Evolutionary conservation across 202 grass and related monocot species (phyloP), one percentile per base, ranked within the genome.

Genomic region (Carex arenaria): DNA sequence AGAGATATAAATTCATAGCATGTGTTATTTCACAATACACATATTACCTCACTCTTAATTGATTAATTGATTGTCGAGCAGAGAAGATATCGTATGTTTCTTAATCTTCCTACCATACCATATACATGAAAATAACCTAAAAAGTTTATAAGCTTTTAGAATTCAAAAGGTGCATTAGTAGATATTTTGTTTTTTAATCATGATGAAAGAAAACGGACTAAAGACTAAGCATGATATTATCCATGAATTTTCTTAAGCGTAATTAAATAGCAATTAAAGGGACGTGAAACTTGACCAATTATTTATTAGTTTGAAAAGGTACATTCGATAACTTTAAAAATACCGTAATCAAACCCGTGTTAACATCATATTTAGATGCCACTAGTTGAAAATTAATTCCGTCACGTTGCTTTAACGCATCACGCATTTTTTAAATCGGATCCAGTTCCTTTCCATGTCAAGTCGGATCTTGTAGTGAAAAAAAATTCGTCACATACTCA

Each of bases 311-410:
- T 53, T 5, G 1, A 75, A 55, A 53, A 75, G 19, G 49, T 55
- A 75, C 49, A 75, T 31, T 54, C 55, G 71, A 75, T 75, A 75
- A 75, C 71, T 54, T 75, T 32, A 75, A 28, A 2, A 74, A 73
- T 11, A 53, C 52, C 11, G 0, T 54, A 75, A 72, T 72, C 20
- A 75, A 75, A 54, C 13, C 68, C 49, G 6, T 53, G 45, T 75
- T 75, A 75, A 55, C 45, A 75, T 75, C 47, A 69, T 69, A 43
- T 26, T 10, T 18, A 31, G 12, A 53, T 40, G 71, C 71, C 47
- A 75, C 23, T 31, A 17, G 18, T 74, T 67, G 26, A 67, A 66
- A 30, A 30, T 53, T 28, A 54, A 26, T 74, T 74, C 22, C 12
- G 10, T 74, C 22, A 74, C 47, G 47, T 74, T 74, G 45, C 7